Conservation (phyloP, 768 basidiomycete species). For the Russula dissimulans region DNA sequence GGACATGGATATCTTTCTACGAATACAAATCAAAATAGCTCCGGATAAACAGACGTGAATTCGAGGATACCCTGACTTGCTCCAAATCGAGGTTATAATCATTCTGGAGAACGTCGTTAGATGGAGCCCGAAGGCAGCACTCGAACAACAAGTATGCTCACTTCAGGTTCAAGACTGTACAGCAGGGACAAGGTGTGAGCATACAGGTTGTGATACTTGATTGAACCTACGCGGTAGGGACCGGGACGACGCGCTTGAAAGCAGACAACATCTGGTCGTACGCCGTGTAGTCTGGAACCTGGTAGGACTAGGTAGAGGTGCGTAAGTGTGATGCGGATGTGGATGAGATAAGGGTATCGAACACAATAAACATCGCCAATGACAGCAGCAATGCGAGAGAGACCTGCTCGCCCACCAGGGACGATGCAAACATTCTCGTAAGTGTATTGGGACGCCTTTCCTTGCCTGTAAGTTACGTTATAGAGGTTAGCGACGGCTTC, state of each 20-base stretch:
- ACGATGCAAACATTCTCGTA: conserved; percentile 93
- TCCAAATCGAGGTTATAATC: conserved; percentile 74
- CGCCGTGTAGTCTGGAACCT: conserved; percentile 87
- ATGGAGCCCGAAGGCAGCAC: conserved; percentile 13
- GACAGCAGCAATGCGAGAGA: conserved; percentile 87
- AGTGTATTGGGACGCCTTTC: conserved; percentile 77
- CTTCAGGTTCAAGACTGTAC: conserved; percentile 30
- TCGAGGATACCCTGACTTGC: conserved; percentile 52
- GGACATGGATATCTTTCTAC: conserved; percentile 70
- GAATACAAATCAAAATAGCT: neutral
- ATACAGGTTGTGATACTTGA: neutral
- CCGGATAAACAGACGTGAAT: neutral
- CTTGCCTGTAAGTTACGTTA: conserved; percentile 78
- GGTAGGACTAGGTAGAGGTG: conserved; percentile 52
- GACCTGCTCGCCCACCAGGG: conserved; percentile 84
- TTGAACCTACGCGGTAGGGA: conserved; percentile 68
- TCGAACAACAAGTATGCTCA: conserved; percentile 12
- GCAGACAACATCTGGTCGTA: conserved; percentile 78
- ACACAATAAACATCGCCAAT: conserved; percentile 84
- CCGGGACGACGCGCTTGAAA: conserved; percentile 83
- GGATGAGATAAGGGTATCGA: conserved; percentile 8
- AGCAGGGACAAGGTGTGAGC: neutral
- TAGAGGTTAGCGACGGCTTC: conserved; percentile 88
- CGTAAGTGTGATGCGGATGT: conserved; percentile 1
- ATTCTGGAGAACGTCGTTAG: conserved; percentile 30